Conservation (phyloP, 129 eudicot species). For the Logfia minima region DNA sequence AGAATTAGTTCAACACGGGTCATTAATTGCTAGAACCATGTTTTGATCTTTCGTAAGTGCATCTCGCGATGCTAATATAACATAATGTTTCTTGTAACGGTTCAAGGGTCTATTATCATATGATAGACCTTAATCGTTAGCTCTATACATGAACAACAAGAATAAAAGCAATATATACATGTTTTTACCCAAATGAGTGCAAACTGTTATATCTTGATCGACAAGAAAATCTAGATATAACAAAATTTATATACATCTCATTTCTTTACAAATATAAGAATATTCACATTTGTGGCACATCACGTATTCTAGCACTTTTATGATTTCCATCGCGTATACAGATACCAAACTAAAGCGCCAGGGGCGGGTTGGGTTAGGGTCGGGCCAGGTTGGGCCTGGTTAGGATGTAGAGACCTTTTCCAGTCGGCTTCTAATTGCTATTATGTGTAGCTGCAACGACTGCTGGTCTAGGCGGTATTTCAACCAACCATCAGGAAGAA, state of each 20-base stretch:
- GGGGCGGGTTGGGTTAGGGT: background rate
- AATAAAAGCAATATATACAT: background rate
- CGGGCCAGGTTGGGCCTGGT: constrained; percentile 6
- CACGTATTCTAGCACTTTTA: constrained; percentile 9
- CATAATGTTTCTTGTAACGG: too few relatives aligned
- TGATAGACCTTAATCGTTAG: too few relatives aligned
- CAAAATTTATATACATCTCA: constrained; percentile 11
- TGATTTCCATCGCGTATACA: constrained; percentile 4
- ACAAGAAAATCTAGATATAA: too few relatives aligned
- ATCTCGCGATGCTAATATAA: too few relatives aligned
- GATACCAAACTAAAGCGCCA: constrained; percentile 7
- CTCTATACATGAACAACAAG: background rate
- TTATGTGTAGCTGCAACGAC: constrained; percentile 28
- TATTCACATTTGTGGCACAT: constrained; percentile 28
- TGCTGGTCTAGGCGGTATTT: constrained; percentile 52
- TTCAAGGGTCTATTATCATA: too few relatives aligned
- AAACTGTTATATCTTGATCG: too few relatives aligned
- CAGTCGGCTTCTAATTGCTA: constrained; percentile 52
- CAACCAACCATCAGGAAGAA: constrained; percentile 75
- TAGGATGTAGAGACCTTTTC: constrained; percentile 38
- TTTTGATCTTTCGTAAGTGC: too few relatives aligned
- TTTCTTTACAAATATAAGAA: constrained; percentile 14
- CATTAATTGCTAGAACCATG: too few relatives aligned
- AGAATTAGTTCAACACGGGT: too few relatives aligned
- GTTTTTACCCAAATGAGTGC: background rate